phyloP scores from a whole-genome alignment of 345 rosid genomes.

The Populus pruinosa region DNA sequence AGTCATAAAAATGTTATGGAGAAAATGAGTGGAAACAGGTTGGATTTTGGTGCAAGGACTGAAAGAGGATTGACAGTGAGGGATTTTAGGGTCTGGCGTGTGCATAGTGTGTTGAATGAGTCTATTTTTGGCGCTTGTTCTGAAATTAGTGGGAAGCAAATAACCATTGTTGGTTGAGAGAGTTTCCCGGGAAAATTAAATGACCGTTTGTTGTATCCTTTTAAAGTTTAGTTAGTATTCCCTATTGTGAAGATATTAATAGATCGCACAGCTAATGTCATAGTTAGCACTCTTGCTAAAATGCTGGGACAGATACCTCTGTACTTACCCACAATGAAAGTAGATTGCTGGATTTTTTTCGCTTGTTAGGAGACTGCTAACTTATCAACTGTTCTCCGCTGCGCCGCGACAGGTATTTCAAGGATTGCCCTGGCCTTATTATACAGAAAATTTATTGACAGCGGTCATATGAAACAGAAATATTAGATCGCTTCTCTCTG shows the following conservation, averaged over 20 bases:
- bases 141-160: background rate
- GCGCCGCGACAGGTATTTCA: background rate
- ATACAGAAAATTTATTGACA: no score
- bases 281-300: background rate
- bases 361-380: background rate
- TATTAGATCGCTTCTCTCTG: background rate
- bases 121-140: background rate
- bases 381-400: background rate
- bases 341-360: background rate
- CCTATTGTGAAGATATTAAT: background rate
- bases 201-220: background rate
- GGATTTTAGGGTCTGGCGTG: conserved; percentile 12
- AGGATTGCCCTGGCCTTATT: background rate
- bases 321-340: background rate
- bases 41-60: conserved; percentile 17
- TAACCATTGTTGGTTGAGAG: conserved; percentile 3
- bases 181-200: conserved; percentile 10
- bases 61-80: conserved; percentile 15
- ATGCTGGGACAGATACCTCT: background rate
- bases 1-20: background rate
- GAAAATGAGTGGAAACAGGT: conserved; percentile 16
- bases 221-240: background rate
- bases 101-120: conserved; percentile 5
- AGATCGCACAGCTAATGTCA: background rate
- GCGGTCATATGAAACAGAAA: background rate